Evolutionary conservation across 2,329 filamentous ascomycete species (phyloP).

Genomic region (Beauveria sp.): DNA sequence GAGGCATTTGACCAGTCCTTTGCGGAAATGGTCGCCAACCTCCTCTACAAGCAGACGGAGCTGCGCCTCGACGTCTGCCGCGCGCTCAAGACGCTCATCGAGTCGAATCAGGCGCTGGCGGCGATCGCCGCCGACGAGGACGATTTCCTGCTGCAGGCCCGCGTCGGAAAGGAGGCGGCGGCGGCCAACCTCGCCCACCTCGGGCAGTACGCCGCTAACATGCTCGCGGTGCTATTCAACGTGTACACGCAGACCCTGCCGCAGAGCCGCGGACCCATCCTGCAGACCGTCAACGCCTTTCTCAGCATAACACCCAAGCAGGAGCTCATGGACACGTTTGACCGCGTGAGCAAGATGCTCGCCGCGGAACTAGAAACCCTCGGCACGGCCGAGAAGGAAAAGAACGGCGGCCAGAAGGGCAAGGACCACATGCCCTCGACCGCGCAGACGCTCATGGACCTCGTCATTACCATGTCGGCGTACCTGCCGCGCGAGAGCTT

Average conservation of each 20-base stretch:
- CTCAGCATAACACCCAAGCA: conserved; percentile 73
- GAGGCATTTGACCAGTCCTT: conserved; percentile 79
- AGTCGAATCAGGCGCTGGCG: conserved; percentile 80
- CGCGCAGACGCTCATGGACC: conserved; percentile 89
- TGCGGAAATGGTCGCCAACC: conserved; percentile 82
- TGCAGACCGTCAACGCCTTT: conserved; percentile 92
- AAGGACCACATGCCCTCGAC: conserved; percentile 79
- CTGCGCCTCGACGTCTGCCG: conserved; percentile 82
- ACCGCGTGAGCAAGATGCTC: conserved; percentile 77
- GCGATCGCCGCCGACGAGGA: conserved; percentile 61
- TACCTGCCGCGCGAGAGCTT: conserved; percentile 88
- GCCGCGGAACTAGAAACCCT: conserved; percentile 57
- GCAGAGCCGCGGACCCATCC: conserved; percentile 80
- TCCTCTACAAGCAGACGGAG: conserved; percentile 87
- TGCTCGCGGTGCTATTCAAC: conserved; percentile 96
- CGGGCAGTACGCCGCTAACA: conserved; percentile 70
- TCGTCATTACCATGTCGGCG: conserved; percentile 91
- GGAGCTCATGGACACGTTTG: conserved; percentile 83
- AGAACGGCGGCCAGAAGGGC: conserved; percentile 42
- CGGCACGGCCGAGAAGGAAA: conserved; percentile 52
- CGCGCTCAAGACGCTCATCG: conserved; percentile 76
- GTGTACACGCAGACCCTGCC: conserved; percentile 96
- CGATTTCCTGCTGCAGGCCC: conserved; percentile 66
- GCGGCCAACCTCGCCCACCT: conserved; percentile 76
- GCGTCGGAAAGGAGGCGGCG: conserved; percentile 68